Percentiles rank a stretch among this genome's conserved stretches.
Evolutionary conservation across 352 stramenopile genomes (phyloP).

Genomic region (Phytopythium mirpurense): DNA sequence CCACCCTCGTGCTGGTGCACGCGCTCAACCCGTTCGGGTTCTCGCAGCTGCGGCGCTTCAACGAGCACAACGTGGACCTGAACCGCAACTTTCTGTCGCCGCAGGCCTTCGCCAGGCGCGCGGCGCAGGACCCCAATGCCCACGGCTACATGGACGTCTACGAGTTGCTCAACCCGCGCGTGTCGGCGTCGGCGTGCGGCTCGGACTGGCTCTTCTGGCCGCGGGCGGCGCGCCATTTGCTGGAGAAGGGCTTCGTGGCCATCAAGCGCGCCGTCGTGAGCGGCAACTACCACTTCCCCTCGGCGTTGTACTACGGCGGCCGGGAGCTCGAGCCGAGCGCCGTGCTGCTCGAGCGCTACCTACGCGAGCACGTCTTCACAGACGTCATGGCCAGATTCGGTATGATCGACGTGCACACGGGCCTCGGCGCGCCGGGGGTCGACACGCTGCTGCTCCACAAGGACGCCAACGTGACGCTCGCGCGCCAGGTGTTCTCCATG

Average conservation of each 20-base stretch:
- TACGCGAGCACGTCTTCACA: conserved; percentile 46
- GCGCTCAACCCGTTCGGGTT: conserved; percentile 93
- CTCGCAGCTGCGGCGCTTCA: conserved; percentile 79
- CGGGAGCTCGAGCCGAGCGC: conserved; percentile 65
- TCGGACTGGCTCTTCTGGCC: conserved; percentile 47
- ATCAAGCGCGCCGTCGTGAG: conserved; percentile 84
- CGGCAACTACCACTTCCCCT: conserved; percentile 87
- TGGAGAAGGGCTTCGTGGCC: conserved; percentile 31
- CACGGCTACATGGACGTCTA: conserved; percentile 74
- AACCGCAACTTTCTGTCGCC: conserved; percentile 88
- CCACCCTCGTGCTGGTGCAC: conserved; percentile 90
- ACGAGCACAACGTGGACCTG: conserved; percentile 94
- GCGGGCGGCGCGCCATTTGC: conserved; percentile 22
- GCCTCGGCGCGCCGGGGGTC: conserved; percentile 65
- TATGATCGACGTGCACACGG: conserved; percentile 93
- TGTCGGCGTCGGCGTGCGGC: neutral
- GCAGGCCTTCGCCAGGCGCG: conserved; percentile 40
- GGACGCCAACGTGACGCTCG: conserved; percentile 16
- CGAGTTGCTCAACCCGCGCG: conserved; percentile 59
- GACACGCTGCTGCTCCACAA: conserved; percentile 52
- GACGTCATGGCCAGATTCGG: conserved; percentile 28
- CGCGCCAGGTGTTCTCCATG: conserved; percentile 23
- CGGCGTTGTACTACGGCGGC: conserved; percentile 87
- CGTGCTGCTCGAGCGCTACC: conserved; percentile 51
- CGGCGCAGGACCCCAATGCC: conserved; percentile 64